These are phyloP conservation scores for Trypanosoma platydactyli DNA, from an alignment of 208 protist species.

Conservation along the genomic window DNA sequence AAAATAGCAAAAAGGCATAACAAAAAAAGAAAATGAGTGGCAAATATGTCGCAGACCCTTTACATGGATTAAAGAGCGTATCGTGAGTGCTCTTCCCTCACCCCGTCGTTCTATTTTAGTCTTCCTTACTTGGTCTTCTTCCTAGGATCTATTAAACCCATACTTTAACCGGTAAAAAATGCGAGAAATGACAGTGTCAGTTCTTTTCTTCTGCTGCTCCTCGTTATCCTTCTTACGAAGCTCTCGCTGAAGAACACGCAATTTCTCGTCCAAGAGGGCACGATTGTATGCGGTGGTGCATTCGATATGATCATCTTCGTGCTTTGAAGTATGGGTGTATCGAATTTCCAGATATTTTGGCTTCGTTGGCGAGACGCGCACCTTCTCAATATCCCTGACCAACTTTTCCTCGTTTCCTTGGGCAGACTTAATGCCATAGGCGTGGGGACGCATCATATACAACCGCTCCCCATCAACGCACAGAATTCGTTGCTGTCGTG, in stretches of 20 bases:
- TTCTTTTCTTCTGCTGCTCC: conserved; percentile 28
- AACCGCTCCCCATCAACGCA: conserved; percentile 83
- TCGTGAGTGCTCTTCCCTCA: no score
- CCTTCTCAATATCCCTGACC: conserved; percentile 80
- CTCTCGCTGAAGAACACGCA: conserved; percentile 70
- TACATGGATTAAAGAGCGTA: no score
- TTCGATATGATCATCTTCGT: conserved; percentile 78
- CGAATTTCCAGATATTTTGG: conserved; percentile 85
- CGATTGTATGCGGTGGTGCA: conserved; percentile 85
- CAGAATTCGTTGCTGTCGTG: conserved; percentile 73
- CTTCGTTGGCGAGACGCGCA: conserved; percentile 57
- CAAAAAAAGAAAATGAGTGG: no score
- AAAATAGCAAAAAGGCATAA: no score
- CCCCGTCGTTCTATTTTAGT: background rate
- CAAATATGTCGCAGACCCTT: no score
- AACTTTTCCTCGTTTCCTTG: conserved; percentile 61
- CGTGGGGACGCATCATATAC: conserved; percentile 81
- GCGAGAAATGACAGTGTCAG: conserved; percentile 16
- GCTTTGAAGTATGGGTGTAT: conserved; percentile 65
- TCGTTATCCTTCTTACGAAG: conserved; percentile 67
- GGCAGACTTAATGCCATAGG: conserved; percentile 26
- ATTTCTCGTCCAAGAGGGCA: conserved; percentile 82
- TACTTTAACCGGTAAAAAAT: conserved; percentile 17
- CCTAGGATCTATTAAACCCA: conserved; percentile 18
- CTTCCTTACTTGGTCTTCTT: background rate